A percentile compares a stretch with the other conserved stretches of the same genome.
Evolutionary conservation across 2,329 filamentous ascomycete species (phyloP).

Genomic region (Ophiosphaerella herpotricha): DNA sequence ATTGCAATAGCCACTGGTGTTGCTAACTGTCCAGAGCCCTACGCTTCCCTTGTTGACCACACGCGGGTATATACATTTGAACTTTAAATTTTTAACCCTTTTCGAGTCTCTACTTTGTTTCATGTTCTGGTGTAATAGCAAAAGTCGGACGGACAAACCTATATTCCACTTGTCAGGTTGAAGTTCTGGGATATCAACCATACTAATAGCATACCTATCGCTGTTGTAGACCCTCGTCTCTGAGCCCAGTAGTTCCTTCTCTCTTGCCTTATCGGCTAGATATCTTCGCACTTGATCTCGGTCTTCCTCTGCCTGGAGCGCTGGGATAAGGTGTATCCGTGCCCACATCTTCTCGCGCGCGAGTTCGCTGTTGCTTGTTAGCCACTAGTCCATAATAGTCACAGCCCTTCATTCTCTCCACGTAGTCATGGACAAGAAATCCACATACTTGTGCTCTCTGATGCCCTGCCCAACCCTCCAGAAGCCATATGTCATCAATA

Average conservation of each 20-base stretch:
- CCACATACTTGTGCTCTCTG: constrained; percentile 83
- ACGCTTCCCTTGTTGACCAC: not conserved
- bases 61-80: constrained; percentile 20
- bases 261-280: constrained; percentile 82
- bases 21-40: constrained; percentile 1
- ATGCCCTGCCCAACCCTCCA: constrained; percentile 82
- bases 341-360: constrained; percentile 98
- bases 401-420: not conserved
- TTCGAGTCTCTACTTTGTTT: constrained; percentile 58
- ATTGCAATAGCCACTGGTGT: constrained; percentile 3
- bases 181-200: not conserved
- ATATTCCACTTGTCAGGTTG: constrained; percentile 10
- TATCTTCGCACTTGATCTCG: constrained; percentile 88
- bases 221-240: constrained; percentile 85
- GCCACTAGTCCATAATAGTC: constrained; percentile 1
- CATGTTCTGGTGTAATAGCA: constrained; percentile 68
- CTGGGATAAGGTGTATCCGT: constrained; percentile 89
- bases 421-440: not conserved
- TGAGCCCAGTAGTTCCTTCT: constrained; percentile 86
- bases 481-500: constrained; percentile 87
- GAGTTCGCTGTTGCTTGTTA: constrained; percentile 71
- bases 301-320: constrained; percentile 96
- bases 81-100: not conserved
- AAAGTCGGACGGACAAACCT: constrained; percentile 74
- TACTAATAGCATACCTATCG: constrained; percentile 68